A percentile compares a stretch with the other conserved stretches of the same genome.
Conservation (phyloP, 768 basidiomycete species). For the Floccularia luteovirens region DNA sequence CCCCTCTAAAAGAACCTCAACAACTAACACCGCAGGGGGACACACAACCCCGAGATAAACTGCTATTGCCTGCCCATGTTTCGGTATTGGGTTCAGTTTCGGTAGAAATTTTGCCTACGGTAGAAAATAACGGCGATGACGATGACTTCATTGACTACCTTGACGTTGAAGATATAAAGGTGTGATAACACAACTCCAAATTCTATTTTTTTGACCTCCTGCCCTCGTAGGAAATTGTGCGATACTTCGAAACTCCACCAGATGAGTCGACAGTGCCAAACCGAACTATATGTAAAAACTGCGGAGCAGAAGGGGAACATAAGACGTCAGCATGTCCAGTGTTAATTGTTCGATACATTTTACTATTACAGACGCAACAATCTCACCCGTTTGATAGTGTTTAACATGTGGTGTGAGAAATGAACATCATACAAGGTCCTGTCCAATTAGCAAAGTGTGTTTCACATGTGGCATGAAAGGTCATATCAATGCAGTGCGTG, state of each 20-base stretch:
- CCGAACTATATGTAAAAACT: slow-evolving; percentile 65
- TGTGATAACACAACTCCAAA: too few relatives aligned
- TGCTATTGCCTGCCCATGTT: slow-evolving; percentile 70
- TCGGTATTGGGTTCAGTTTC: slow-evolving; percentile 41
- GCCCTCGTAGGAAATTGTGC: slow-evolving; percentile 31
- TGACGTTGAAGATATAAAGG: slow-evolving; percentile 62
- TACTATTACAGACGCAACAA: background rate
- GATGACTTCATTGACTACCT: slow-evolving; percentile 74
- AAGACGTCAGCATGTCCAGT: slow-evolving; percentile 62
- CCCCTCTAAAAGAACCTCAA: too few relatives aligned
- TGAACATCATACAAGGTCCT: slow-evolving; percentile 71
- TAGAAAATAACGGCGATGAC: slow-evolving; percentile 35
- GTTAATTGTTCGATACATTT: slow-evolving; percentile 46
- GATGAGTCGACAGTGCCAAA: slow-evolving; percentile 32
- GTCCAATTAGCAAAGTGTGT: slow-evolving; percentile 77
- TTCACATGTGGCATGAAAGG: slow-evolving; percentile 82
- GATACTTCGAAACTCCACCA: slow-evolving; percentile 56
- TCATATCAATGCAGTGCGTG: slow-evolving; percentile 59
- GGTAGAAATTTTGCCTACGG: slow-evolving; percentile 36
- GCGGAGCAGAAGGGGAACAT: slow-evolving; percentile 69
- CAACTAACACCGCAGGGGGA: too few relatives aligned
- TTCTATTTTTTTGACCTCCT: background rate
- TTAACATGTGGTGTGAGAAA: slow-evolving; percentile 75
- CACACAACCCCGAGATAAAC: too few relatives aligned
- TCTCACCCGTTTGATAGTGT: slow-evolving; percentile 38